A percentile compares a stretch with the other conserved stretches of the same genome.
Conservation (phyloP, 192 early-diverging fungal genomes). For the Dissophora globulifera region DNA sequence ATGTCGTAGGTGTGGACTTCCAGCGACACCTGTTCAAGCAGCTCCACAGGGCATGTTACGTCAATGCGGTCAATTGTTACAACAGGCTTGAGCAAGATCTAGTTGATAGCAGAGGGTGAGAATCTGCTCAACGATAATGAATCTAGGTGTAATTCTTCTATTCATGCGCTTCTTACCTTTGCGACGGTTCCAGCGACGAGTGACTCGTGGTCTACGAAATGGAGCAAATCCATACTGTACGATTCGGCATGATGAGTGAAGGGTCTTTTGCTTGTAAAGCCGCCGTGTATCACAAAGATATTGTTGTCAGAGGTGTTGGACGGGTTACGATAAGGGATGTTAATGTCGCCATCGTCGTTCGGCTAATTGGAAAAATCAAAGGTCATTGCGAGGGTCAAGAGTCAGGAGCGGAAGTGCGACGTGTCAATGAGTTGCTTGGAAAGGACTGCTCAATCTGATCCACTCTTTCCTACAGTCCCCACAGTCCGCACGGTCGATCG, state of each 20-base stretch:
- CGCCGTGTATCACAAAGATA: constrained; percentile 46
- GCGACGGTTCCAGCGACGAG: constrained; percentile 35
- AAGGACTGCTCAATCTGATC: neutral
- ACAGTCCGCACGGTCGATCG: too few relatives aligned
- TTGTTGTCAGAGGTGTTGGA: neutral
- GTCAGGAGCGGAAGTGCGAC: too few relatives aligned
- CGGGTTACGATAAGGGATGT: constrained; percentile 50
- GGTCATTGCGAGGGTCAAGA: neutral
- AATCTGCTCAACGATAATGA: too few relatives aligned
- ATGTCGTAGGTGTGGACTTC: constrained; percentile 16
- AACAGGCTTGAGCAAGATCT: constrained; percentile 33
- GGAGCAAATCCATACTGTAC: constrained; percentile 48
- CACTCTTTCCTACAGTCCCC: neutral
- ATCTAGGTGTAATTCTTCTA: too few relatives aligned
- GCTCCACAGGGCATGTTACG: constrained; percentile 29
- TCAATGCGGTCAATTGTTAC: neutral
- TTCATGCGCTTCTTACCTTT: constrained; percentile 50
- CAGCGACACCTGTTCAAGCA: constrained; percentile 54
- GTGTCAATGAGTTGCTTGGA: neutral
- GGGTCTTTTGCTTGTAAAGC: constrained; percentile 38
- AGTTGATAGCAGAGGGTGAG: too few relatives aligned
- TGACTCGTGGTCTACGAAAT: constrained; percentile 56
- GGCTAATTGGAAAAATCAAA: constrained; percentile 30
- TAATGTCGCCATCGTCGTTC: constrained; percentile 51
- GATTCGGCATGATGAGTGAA: constrained; percentile 36